A percentile compares a stretch with the other conserved stretches of the same genome.
These are phyloP conservation scores for Datura wrightii DNA, from an alignment of 257 asterid species.

Conservation along the genomic window DNA sequence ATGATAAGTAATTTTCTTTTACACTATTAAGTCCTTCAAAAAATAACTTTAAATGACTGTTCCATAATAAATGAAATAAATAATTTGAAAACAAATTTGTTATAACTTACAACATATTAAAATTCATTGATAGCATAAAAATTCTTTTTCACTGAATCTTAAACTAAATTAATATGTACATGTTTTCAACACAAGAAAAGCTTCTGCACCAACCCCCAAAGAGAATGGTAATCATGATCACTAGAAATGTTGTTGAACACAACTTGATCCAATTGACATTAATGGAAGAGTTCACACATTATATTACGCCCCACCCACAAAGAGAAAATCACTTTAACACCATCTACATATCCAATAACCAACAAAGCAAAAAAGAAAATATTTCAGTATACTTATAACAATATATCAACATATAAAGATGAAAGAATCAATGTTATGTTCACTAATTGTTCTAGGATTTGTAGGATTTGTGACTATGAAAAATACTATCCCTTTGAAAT, in stretches of 20 bases:
- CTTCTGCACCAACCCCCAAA: neutral
- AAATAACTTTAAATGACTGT: too few species aligned
- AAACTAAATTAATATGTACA: neutral
- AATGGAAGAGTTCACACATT: neutral
- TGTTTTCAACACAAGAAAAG: neutral
- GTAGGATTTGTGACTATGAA: slow-evolving; percentile 23
- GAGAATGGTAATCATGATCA: neutral
- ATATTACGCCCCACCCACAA: neutral
- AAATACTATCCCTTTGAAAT: slow-evolving; percentile 10
- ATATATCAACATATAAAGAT: neutral
- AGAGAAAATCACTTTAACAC: neutral
- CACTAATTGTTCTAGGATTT: slow-evolving; percentile 4
- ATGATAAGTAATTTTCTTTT: too few species aligned
- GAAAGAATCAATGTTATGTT: slow-evolving; percentile 15
- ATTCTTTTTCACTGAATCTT: neutral
- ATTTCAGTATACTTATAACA: neutral
- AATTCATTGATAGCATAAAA: neutral
- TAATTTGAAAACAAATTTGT: too few species aligned
- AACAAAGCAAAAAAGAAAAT: neutral
- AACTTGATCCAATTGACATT: neutral
- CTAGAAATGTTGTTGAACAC: neutral
- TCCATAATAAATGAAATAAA: too few species aligned
- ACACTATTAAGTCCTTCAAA: too few species aligned
- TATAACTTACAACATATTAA: neutral
- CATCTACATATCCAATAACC: neutral